Evolutionary conservation across 768 basidiomycete genomes (phyloP).

Genomic region (Lyophyllum shimeji): DNA sequence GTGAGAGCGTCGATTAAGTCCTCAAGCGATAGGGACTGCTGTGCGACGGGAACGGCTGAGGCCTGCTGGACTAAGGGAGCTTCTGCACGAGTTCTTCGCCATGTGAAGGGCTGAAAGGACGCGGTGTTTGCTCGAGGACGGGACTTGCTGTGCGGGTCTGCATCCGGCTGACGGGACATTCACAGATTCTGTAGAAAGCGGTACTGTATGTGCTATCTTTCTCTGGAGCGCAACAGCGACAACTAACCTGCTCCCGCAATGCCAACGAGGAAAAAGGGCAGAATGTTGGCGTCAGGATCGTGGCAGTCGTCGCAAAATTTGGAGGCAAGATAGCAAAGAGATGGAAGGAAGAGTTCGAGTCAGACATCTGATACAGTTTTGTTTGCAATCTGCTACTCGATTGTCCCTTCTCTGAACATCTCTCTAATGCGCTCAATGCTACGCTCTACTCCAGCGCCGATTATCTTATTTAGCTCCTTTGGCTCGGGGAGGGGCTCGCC

Average conservation of each 20-base stretch:
- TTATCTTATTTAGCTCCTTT: conserved; percentile 19
- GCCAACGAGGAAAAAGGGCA: neutral
- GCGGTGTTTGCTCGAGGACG: conserved; percentile 36
- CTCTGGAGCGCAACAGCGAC: neutral
- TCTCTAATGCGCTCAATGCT: conserved; percentile 24
- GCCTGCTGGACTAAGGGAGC: conserved; percentile 11
- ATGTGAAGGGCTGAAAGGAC: conserved; percentile 29
- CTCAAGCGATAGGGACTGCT: conserved; percentile 34
- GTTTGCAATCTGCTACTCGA: conserved; percentile 1
- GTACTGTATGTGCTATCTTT: neutral
- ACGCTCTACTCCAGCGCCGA: conserved; percentile 22
- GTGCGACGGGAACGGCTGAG: conserved; percentile 20
- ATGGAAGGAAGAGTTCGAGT: neutral
- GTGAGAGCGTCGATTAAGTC: conserved; percentile 43
- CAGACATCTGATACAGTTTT: conserved; percentile 2
- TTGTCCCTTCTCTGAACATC: conserved; percentile 16
- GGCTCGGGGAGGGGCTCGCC: neutral
- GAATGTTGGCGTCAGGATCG: neutral
- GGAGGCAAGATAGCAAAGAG: conserved; percentile 1
- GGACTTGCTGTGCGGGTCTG: conserved; percentile 22
- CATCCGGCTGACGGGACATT: conserved; percentile 30
- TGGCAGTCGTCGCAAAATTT: neutral
- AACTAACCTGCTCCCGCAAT: neutral
- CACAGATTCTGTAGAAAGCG: conserved; percentile 9
- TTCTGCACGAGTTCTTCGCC: conserved; percentile 26